Evolutionary conservation across 2,329 filamentous ascomycete genomes (phyloP).

Genomic region (Hymenotorrendiella dingleyae): DNA sequence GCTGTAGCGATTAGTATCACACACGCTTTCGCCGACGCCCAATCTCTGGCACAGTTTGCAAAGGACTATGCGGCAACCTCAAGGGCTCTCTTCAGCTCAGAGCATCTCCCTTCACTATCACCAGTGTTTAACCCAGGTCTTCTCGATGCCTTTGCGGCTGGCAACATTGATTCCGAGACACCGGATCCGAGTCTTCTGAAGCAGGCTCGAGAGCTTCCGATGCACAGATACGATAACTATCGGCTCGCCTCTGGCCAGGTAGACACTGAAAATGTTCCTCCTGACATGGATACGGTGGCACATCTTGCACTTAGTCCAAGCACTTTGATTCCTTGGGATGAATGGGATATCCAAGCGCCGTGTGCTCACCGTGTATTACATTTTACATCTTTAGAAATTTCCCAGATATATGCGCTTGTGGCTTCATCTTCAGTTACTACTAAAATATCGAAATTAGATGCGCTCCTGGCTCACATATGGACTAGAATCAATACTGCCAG

Average conservation of each 20-base stretch:
- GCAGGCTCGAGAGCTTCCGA: slow-evolving; percentile 34
- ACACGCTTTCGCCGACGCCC: slow-evolving; percentile 41
- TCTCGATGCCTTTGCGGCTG: slow-evolving; percentile 33
- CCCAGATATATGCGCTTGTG: slow-evolving; percentile 29
- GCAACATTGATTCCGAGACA: slow-evolving; percentile 24
- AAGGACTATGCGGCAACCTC: slow-evolving; percentile 35
- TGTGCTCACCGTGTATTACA: slow-evolving; percentile 33
- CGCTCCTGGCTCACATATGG: slow-evolving; percentile 42
- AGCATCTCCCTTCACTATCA: slow-evolving; percentile 11
- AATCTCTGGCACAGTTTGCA: slow-evolving; percentile 38
- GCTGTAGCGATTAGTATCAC: slow-evolving; percentile 37
- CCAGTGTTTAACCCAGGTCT: slow-evolving; percentile 37
- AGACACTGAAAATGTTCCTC: slow-evolving; percentile 21
- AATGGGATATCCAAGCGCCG: slow-evolving; percentile 35
- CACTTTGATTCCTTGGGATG: slow-evolving; percentile 35
- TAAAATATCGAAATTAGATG: slow-evolving; percentile 38
- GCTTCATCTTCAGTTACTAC: slow-evolving; percentile 6
- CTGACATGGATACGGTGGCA: slow-evolving; percentile 24
- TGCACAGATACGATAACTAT: slow-evolving; percentile 44
- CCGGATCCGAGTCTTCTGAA: slow-evolving; percentile 26
- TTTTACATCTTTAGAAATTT: slow-evolving; percentile 33
- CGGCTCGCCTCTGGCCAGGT: slow-evolving; percentile 7
- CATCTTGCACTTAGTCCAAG: slow-evolving; percentile 23
- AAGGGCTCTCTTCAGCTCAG: slow-evolving; percentile 8
- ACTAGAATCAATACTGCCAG: slow-evolving; percentile 38